Conservation (phyloP, 208 protist species). For the Naegleria gruberi region DNA sequence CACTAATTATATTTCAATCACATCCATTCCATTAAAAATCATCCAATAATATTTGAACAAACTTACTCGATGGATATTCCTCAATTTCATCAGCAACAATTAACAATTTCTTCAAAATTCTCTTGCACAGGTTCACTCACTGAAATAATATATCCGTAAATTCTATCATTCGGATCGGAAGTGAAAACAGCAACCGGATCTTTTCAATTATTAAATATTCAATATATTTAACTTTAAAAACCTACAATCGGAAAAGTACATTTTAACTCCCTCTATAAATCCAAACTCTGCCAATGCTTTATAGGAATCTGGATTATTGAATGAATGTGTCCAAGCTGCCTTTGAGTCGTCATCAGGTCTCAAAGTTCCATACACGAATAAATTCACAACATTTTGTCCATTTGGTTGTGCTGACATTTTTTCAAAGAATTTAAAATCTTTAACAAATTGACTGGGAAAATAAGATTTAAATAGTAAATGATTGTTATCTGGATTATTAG, state of each 20-base stretch:
- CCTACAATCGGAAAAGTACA: background rate
- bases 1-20: background rate
- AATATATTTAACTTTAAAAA: background rate
- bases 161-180: background rate
- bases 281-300: background rate
- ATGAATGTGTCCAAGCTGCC: background rate
- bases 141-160: background rate
- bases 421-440: too few relatives aligned
- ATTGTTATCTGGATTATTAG: too few relatives aligned
- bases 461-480: too few relatives aligned
- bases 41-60: background rate
- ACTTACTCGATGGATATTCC: background rate
- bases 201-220: background rate
- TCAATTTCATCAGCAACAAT: background rate
- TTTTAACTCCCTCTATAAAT: background rate
- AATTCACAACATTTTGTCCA: too few relatives aligned
- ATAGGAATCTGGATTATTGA: background rate
- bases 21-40: too few relatives aligned
- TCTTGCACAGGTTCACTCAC: background rate
- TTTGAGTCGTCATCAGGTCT: background rate
- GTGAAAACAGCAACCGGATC: background rate
- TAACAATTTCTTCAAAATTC: background rate
- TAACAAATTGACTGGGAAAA: too few relatives aligned
- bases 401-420: too few relatives aligned
- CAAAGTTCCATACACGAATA: background rate